Conservation (phyloP, 805 yeast species). For the Phaffomyces opuntiae region DNA sequence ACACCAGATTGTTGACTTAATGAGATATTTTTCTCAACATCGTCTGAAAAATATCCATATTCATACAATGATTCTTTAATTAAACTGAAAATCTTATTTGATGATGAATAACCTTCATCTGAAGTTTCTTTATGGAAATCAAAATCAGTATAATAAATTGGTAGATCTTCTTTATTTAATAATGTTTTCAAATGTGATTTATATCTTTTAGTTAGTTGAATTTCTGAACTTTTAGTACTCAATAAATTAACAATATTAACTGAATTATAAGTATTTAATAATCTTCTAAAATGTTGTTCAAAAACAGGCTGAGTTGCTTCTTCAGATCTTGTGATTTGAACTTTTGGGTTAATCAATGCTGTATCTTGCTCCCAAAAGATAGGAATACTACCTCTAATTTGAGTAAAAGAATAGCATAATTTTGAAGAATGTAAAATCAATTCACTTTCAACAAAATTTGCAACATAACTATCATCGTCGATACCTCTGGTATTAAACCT, state of each 20-base stretch:
- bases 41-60: constrained; percentile 80
- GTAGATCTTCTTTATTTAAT: constrained; percentile 27
- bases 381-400: constrained; percentile 94
- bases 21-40: constrained; percentile 44
- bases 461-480: constrained; percentile 92
- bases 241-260: constrained; percentile 85
- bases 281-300: constrained; percentile 66
- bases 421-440: constrained; percentile 52
- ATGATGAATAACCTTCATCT: constrained; percentile 84
- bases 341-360: constrained; percentile 84
- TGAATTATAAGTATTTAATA: constrained; percentile 73
- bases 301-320: constrained; percentile 94
- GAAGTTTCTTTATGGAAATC: constrained; percentile 93
- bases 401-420: constrained; percentile 68
- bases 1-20: constrained; percentile 82
- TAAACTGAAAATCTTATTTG: constrained; percentile 57
- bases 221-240: constrained; percentile 74
- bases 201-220: constrained; percentile 62
- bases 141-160: constrained; percentile 65
- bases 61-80: constrained; percentile 61
- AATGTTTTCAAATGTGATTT: constrained; percentile 44
- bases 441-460: constrained; percentile 94
- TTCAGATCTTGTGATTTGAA: constrained; percentile 76
- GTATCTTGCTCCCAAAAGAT: constrained; percentile 98
- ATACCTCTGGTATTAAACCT: constrained; percentile 92